Evolutionary conservation across 2,329 filamentous ascomycete species (phyloP).

Genomic region (Monilinia polystroma): DNA sequence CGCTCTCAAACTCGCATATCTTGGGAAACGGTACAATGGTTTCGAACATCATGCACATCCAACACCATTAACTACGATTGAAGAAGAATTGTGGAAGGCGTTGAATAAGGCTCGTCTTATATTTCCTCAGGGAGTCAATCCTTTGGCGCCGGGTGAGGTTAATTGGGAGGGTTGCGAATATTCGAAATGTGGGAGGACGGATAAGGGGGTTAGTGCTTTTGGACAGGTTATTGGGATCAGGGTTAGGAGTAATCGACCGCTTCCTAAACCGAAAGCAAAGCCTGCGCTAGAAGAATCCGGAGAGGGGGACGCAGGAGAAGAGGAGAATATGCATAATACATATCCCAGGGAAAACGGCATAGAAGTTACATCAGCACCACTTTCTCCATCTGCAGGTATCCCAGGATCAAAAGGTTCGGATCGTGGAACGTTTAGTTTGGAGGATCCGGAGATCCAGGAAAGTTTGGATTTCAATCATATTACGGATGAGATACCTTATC

Average conservation of each 20-base stretch:
- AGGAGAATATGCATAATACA: constrained; percentile 29
- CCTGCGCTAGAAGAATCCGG: constrained; percentile 23
- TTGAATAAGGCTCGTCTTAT: constrained; percentile 80
- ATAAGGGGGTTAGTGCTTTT: constrained; percentile 92
- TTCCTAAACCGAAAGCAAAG: constrained; percentile 42
- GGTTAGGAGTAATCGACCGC: constrained; percentile 75
- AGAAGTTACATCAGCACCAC: constrained; percentile 35
- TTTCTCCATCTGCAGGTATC: constrained; percentile 27
- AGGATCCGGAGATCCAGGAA: constrained; percentile 36
- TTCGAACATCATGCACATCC: constrained; percentile 79
- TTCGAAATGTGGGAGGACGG: constrained; percentile 91
- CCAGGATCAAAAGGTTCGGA: not conserved
- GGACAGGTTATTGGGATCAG: constrained; percentile 87
- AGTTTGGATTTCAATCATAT: constrained; percentile 61
- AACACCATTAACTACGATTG: constrained; percentile 75
- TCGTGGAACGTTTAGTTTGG: constrained; percentile 6
- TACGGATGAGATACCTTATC: constrained; percentile 80
- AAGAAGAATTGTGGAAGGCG: constrained; percentile 92
- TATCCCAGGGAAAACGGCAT: constrained; percentile 31
- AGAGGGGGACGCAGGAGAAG: constrained; percentile 21
- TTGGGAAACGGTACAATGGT: constrained; percentile 88
- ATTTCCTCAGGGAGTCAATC: constrained; percentile 55
- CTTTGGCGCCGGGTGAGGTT: constrained; percentile 53
- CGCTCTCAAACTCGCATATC: constrained; percentile 89
- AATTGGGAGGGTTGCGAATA: constrained; percentile 87